Evolutionary conservation across 1,284 basidiomycete genomes (phyloP).

Genomic region (Rhodotorula sp.): DNA sequence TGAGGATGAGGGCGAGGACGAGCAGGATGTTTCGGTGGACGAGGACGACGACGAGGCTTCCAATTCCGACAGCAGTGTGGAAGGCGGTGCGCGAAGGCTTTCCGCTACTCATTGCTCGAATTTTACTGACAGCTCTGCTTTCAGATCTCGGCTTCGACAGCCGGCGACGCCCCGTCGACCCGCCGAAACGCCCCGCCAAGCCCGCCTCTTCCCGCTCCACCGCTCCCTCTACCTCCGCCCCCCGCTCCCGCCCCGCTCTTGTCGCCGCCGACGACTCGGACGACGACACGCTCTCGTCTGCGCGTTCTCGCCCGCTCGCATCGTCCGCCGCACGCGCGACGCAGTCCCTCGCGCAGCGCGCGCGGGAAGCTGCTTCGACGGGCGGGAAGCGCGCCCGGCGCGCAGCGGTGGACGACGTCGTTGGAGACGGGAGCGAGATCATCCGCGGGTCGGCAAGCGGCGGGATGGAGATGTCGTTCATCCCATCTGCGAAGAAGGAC

Average conservation of each 20-base stretch:
- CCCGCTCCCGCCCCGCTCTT: slow-evolving; percentile 37
- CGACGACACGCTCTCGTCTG: slow-evolving; percentile 32
- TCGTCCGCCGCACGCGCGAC: slow-evolving; percentile 25
- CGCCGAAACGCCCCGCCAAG: slow-evolving; percentile 29
- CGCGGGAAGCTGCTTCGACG: slow-evolving; percentile 14
- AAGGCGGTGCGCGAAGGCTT: slow-evolving; percentile 14
- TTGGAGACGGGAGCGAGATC: slow-evolving; percentile 26
- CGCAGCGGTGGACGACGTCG: background rate
- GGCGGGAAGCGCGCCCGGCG: slow-evolving; percentile 20
- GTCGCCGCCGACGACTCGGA: slow-evolving; percentile 38
- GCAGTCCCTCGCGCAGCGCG: slow-evolving; percentile 41
- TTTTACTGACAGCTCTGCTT: slow-evolving; percentile 27
- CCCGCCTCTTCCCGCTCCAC: slow-evolving; percentile 7
- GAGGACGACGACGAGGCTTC: slow-evolving; percentile 48
- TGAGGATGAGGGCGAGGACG: slow-evolving; percentile 22
- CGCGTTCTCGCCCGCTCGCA: slow-evolving; percentile 31
- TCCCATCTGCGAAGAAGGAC: slow-evolving; percentile 47
- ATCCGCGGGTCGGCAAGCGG: slow-evolving; percentile 49
- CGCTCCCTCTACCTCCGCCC: slow-evolving; percentile 7
- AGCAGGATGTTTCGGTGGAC: slow-evolving; percentile 45
- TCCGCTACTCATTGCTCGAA: background rate
- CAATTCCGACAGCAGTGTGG: slow-evolving; percentile 36
- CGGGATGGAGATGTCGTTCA: slow-evolving; percentile 59
- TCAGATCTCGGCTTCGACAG: slow-evolving; percentile 53
- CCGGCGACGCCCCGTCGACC: slow-evolving; percentile 22